Conservation (phyloP, 345 rosid genomes). For the Noccaea caerulescens region DNA sequence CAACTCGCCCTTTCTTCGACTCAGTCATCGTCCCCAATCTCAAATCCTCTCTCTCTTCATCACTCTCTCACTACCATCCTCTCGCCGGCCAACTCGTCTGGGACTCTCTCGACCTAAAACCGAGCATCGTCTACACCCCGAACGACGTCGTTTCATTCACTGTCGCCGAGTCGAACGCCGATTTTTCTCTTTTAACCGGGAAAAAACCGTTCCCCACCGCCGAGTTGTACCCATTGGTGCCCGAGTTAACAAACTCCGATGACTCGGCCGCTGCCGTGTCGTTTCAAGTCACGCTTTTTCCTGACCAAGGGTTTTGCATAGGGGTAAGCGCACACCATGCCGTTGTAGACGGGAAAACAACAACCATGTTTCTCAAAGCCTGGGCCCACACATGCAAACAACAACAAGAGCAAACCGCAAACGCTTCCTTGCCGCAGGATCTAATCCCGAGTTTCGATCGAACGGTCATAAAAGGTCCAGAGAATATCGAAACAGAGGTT, state of each 20-base stretch:
- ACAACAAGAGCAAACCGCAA: neutral
- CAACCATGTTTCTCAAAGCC: constrained; percentile 43
- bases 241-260: constrained; percentile 37
- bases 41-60: constrained; percentile 42
- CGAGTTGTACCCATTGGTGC: constrained; percentile 39
- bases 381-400: constrained; percentile 41
- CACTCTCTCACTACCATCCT: constrained; percentile 51
- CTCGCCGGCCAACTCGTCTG: constrained; percentile 46
- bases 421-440: constrained; percentile 14
- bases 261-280: constrained; percentile 33
- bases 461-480: constrained; percentile 19
- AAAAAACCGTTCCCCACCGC: constrained; percentile 19
- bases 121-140: constrained; percentile 1
- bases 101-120: constrained; percentile 33
- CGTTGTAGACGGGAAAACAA: constrained; percentile 43
- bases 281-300: constrained; percentile 48
- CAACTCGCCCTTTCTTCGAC: constrained; percentile 42
- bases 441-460: constrained; percentile 38
- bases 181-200: constrained; percentile 38
- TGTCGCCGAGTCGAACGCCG: constrained; percentile 44
- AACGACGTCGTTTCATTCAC: constrained; percentile 48
- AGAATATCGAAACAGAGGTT: neutral
- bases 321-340: constrained; percentile 44
- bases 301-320: constrained; percentile 45
- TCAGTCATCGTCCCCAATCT: constrained; percentile 46